These are phyloP conservation scores for Trypanosoma caninum DNA, from an alignment of 208 protist genomes.

Conservation along the genomic window DNA sequence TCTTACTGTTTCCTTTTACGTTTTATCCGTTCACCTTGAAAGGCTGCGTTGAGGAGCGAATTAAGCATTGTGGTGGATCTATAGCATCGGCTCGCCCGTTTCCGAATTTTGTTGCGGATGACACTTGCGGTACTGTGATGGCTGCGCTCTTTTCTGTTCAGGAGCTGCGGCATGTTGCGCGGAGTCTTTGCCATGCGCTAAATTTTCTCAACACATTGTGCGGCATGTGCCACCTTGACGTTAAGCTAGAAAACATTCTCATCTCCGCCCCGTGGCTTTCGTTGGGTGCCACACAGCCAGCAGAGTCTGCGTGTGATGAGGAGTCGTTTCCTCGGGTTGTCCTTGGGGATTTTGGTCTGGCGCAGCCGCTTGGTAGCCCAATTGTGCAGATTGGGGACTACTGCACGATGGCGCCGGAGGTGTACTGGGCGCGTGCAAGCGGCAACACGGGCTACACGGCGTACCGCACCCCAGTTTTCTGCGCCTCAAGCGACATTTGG, in stretches of 20 bases:
- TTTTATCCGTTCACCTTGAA: conserved; percentile 13
- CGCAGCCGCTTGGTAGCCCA: conserved; percentile 18
- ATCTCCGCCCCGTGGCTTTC: conserved; percentile 12
- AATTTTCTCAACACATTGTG: conserved; percentile 14
- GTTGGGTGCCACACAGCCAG: background rate
- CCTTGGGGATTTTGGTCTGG: conserved; percentile 30
- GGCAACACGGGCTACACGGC: background rate
- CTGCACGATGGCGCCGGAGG: conserved; percentile 35
- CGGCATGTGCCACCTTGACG: conserved; percentile 26
- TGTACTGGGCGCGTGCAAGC: conserved; percentile 13
- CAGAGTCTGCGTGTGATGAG: background rate
- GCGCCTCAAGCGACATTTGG: conserved; percentile 19
- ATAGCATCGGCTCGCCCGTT: background rate
- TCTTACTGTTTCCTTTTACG: conserved; percentile 13
- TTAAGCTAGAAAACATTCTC: conserved; percentile 38
- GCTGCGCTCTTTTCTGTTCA: conserved; percentile 12
- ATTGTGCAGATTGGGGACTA: conserved; percentile 39
- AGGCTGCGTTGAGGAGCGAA: conserved; percentile 11
- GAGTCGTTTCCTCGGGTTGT: conserved; percentile 10
- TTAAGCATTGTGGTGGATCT: background rate
- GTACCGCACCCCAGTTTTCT: conserved; percentile 3
- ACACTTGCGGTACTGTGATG: background rate
- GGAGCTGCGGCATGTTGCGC: conserved; percentile 22
- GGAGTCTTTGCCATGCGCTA: conserved; percentile 22
- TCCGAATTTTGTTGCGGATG: background rate